phyloP scores from a whole-genome alignment of 805 yeast genomes.

The Jamesozyma rosinii region DNA sequence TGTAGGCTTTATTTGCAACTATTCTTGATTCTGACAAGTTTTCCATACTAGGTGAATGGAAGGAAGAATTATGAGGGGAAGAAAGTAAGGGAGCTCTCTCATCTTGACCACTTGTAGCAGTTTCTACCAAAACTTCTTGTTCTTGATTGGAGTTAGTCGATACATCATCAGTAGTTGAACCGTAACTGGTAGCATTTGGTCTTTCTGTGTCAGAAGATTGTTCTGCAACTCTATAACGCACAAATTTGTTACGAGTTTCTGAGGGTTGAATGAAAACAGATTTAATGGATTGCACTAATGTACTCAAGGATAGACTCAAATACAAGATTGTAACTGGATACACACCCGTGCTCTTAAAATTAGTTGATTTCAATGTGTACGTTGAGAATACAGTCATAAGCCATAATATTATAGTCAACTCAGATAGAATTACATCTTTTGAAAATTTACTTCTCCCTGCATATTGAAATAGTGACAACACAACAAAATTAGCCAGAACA shows the following conservation, averaged over 20 bases:
- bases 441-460: constrained; percentile 46
- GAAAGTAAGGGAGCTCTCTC: constrained; percentile 30
- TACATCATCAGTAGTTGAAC: background rate
- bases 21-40: background rate
- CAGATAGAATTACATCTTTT: constrained; percentile 48
- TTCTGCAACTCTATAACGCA: background rate
- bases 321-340: constrained; percentile 41
- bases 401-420: constrained; percentile 54
- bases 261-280: background rate
- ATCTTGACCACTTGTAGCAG: constrained; percentile 18
- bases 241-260: no score
- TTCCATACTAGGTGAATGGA: background rate
- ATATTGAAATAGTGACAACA: constrained; percentile 36
- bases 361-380: constrained; percentile 37
- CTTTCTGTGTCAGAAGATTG: background rate
- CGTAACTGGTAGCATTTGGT: background rate
- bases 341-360: constrained; percentile 42
- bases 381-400: constrained; percentile 41
- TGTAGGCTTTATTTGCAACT: background rate
- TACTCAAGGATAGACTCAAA: constrained; percentile 9
- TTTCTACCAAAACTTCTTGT: background rate
- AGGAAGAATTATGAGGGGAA: background rate
- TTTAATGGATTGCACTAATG: constrained; percentile 2
- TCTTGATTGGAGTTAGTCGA: background rate
- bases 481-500: constrained; percentile 45